A percentile compares a stretch with the other conserved stretches of the same genome.
These are phyloP conservation scores for Cichorium intybus DNA, from an alignment of 140 eudicot species.

Conservation along the genomic window DNA sequence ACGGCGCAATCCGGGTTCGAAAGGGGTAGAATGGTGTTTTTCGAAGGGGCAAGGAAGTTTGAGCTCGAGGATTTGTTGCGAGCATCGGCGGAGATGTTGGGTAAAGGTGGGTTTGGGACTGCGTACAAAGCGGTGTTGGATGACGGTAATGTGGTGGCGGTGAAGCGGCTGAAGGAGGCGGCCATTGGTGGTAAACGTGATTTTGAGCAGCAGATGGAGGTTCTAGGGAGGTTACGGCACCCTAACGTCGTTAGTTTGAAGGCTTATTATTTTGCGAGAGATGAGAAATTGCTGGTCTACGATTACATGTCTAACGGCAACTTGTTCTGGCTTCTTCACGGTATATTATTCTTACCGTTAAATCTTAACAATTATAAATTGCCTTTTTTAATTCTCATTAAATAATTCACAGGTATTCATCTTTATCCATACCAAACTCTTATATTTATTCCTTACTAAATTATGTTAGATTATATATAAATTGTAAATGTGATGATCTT, in stretches of 20 bases:
- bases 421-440: no score
- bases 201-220: conserved; percentile 95
- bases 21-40: conserved; percentile 87
- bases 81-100: conserved; percentile 97
- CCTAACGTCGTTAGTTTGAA: conserved; percentile 71
- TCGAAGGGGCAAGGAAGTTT: conserved; percentile 70
- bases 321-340: conserved; percentile 96
- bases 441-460: not conserved
- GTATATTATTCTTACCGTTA: conserved; percentile 38
- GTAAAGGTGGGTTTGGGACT: conserved; percentile 94
- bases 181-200: conserved; percentile 59
- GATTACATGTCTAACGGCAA: conserved; percentile 90
- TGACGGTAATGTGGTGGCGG: conserved; percentile 87
- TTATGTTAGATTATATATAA: not conserved
- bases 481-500: not conserved
- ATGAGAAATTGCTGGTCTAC: conserved; percentile 81
- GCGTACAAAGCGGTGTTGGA: conserved; percentile 92
- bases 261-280: conserved; percentile 83
- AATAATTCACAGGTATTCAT: not conserved
- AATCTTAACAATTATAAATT: not conserved
- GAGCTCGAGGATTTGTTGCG: conserved; percentile 90
- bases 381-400: not conserved
- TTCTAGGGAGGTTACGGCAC: conserved; percentile 77
- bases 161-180: conserved; percentile 83
- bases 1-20: conserved; percentile 48